Base-by-base conservation (phyloP, 2,329 filamentous ascomycete species). In the Arthroderma uncinatum region DNA sequence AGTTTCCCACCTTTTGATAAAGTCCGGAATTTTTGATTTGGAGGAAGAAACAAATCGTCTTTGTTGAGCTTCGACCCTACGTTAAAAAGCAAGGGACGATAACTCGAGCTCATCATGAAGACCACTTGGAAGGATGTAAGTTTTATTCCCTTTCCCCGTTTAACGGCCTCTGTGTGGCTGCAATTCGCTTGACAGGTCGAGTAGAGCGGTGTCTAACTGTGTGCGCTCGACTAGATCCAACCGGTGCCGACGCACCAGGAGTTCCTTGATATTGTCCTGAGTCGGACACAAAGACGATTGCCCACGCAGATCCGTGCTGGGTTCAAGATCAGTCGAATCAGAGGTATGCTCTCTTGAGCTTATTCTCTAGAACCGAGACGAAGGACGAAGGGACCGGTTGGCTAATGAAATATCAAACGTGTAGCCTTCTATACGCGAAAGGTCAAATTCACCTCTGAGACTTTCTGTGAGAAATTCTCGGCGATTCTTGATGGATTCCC, bases 401-500 rank as follows among this genome's bases (percentile, higher is more conserved):
- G 37, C 33, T 54, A 48, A 60, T 58, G 62, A 70, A 71, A 21
- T 62, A 71, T 62, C 48, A 60, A 33, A 59, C 62, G 57, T 55
- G 58, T 63, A 85, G 86, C 83, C 53, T 97, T 97, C 77, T 97
- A 97, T 74, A 96, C 92, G 48, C 81, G 93, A 72, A 97, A 97
- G 76, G 91, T 96, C 80, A 97, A 97, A 76, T 98, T 90, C 76
- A 96, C 93, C 4, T 86, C 92, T 69, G 93, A 98, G 76, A 97
- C 92, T 42, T 96, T 96, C 74, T 84, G 85, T 63, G 93, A 98
- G 73, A 97, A 97, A 76, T 84, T 98, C 64, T 83, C 83, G 64
- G 82, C 85, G 60, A 96, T 96, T 68, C 83, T 97, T 68, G 88
- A 95, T 72, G 89, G 87, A 66, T 96, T 98, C 69, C 93, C 93